Evolutionary conservation across 495 filamentous ascomycete genomes (phyloP).

Genomic region (Friedmanniomyces simplex): DNA sequence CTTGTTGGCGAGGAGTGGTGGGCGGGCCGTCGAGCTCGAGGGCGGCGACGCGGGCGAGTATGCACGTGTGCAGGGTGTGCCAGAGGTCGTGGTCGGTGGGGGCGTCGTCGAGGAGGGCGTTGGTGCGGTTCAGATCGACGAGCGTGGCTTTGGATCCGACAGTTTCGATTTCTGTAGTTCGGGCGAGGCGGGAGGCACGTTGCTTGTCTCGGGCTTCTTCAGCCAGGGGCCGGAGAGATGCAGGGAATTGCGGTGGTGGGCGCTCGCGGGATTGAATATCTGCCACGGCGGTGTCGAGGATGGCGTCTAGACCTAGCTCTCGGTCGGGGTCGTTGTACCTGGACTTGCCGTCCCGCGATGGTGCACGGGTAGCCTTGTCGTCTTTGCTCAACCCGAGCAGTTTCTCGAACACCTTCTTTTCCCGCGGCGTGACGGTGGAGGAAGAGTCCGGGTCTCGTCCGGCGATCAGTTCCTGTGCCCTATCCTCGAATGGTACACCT

Average conservation of each 20-base stretch:
- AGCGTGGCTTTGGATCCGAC: not conserved
- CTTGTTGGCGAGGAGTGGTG: conserved; percentile 20
- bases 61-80: conserved; percentile 56
- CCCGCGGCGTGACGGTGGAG: conserved; percentile 47
- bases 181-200: not conserved
- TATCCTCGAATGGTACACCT: conserved; percentile 9
- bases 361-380: not conserved
- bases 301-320: not conserved
- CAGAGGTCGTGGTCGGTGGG: conserved; percentile 59
- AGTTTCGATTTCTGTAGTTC: not conserved
- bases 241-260: conserved; percentile 5
- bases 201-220: conserved; percentile 4
- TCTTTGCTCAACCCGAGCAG: conserved; percentile 43
- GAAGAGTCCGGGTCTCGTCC: not conserved
- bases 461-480: not conserved
- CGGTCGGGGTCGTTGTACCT: too few species aligned
- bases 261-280: not conserved
- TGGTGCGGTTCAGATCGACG: conserved; percentile 30
- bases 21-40: conserved; percentile 20
- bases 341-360: not conserved
- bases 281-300: conserved; percentile 6
- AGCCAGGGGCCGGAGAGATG: conserved; percentile 13
- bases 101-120: conserved; percentile 38
- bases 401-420: conserved; percentile 44
- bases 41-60: conserved; percentile 31